These are phyloP conservation scores for Pleurotus tuber-regium DNA, from an alignment of 768 basidiomycete species.

Conservation along the genomic window DNA sequence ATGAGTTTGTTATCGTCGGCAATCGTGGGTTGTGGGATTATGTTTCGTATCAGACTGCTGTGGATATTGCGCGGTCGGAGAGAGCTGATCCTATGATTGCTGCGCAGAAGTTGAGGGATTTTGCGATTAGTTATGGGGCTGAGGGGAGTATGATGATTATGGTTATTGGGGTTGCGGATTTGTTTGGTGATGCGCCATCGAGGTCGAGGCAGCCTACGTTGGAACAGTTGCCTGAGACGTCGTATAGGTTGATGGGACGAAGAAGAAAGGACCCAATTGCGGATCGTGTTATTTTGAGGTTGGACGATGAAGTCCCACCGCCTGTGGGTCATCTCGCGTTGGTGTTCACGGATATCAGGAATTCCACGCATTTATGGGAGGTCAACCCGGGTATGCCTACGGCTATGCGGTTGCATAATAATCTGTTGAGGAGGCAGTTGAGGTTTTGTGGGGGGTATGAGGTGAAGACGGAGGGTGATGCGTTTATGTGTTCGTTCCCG, in stretches of 20 bases:
- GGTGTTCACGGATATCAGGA: slow-evolving; percentile 97
- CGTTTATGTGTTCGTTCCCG: slow-evolving; percentile 98
- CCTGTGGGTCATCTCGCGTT: slow-evolving; percentile 87
- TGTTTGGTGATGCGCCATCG: slow-evolving; percentile 50
- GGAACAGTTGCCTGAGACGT: slow-evolving; percentile 36
- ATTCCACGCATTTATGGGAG: slow-evolving; percentile 97
- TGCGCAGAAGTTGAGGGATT: slow-evolving; percentile 94
- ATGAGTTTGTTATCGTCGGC: slow-evolving; percentile 96
- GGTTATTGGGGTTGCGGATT: slow-evolving; percentile 83
- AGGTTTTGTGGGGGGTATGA: slow-evolving; percentile 95
- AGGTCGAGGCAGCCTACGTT: slow-evolving; percentile 45
- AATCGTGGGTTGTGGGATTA: slow-evolving; percentile 94
- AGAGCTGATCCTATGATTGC: slow-evolving; percentile 67
- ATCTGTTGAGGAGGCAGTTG: slow-evolving; percentile 77
- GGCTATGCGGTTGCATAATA: slow-evolving; percentile 90
- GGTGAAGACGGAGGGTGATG: slow-evolving; percentile 99
- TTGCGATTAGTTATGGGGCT: slow-evolving; percentile 95
- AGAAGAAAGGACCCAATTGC: slow-evolving; percentile 44
- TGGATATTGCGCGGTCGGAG: slow-evolving; percentile 88
- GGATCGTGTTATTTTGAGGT: slow-evolving; percentile 57
- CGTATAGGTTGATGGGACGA: slow-evolving; percentile 9
- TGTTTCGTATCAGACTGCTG: slow-evolving; percentile 92
- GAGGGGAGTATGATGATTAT: slow-evolving; percentile 96
- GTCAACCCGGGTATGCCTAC: slow-evolving; percentile 93
- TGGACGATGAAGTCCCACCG: slow-evolving; percentile 78